A percentile compares a stretch with the other conserved stretches of the same genome.
phyloP scores from a whole-genome alignment of 257 asterid species.

The Ajuga chamaepitys region DNA sequence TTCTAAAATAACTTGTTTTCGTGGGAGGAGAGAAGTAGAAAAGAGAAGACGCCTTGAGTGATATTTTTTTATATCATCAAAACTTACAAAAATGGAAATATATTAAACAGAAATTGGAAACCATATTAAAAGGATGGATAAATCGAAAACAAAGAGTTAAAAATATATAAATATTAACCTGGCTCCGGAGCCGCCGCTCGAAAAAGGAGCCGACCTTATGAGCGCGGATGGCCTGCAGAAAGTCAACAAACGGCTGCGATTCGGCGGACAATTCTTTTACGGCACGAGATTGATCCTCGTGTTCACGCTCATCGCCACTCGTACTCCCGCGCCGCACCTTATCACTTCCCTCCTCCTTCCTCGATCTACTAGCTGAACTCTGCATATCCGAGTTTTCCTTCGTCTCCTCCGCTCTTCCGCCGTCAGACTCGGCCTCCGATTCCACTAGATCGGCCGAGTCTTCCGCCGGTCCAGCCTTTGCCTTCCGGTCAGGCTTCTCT shows the following conservation, averaged over 20 bases:
- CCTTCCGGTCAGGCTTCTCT: conserved; percentile 25
- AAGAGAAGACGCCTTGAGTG: too few relatives aligned
- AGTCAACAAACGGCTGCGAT: conserved; percentile 56
- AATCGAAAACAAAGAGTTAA: background rate
- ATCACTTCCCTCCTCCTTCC: conserved; percentile 43
- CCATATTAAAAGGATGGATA: background rate
- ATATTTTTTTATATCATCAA: too few relatives aligned
- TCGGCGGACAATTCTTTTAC: conserved; percentile 35
- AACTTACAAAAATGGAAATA: too few relatives aligned
- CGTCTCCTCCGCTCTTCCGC: conserved; percentile 34
- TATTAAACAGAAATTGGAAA: too few relatives aligned
- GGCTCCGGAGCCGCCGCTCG: conserved; percentile 66
- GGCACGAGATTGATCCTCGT: conserved; percentile 45
- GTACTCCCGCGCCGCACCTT: conserved; percentile 41
- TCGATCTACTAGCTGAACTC: conserved; percentile 68
- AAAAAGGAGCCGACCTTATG: conserved; percentile 49
- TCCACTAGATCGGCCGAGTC: conserved; percentile 33
- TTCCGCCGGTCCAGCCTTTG: conserved; percentile 34
- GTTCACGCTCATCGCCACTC: conserved; percentile 43
- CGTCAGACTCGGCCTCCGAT: conserved; percentile 57
- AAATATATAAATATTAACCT: conserved; percentile 30
- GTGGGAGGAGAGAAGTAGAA: too few relatives aligned
- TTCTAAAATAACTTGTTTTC: too few relatives aligned
- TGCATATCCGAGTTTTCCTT: conserved; percentile 66
- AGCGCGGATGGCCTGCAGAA: conserved; percentile 35